phyloP scores from a whole-genome alignment of 495 filamentous ascomycete species.

The Neurospora discreta region DNA sequence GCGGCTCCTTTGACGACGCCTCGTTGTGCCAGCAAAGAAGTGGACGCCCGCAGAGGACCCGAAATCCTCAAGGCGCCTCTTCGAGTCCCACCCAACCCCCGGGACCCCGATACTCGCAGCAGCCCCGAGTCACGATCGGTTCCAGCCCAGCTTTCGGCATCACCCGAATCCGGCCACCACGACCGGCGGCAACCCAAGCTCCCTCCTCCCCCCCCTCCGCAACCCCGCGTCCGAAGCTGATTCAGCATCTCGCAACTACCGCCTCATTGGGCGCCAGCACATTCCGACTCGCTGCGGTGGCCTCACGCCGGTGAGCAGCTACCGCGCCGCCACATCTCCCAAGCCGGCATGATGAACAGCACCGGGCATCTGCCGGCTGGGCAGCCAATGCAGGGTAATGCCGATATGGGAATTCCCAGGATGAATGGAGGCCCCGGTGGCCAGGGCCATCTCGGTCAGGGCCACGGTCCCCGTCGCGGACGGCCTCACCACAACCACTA shows the following conservation, averaged over 20 bases:
- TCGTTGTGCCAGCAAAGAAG: background rate
- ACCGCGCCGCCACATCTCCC: constrained; percentile 33
- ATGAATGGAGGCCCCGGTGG: constrained; percentile 16
- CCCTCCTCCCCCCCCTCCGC: background rate
- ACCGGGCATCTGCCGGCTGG: constrained; percentile 52
- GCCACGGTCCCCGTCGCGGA: constrained; percentile 7
- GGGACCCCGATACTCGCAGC: background rate
- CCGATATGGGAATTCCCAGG: constrained; percentile 28
- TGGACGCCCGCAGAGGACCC: background rate
- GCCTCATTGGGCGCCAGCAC: background rate
- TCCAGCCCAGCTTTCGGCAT: background rate
- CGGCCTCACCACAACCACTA: constrained; percentile 32
- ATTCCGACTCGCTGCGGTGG: constrained; percentile 20
- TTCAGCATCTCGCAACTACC: background rate
- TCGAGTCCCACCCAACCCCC: background rate
- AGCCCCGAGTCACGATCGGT: background rate
- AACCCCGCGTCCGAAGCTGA: background rate
- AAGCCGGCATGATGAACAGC: constrained; percentile 52
- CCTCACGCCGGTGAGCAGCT: constrained; percentile 37
- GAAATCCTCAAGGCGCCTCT: background rate
- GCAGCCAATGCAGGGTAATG: constrained; percentile 40
- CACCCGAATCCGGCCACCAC: background rate
- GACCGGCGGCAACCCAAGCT: background rate
- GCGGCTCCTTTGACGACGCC: background rate
- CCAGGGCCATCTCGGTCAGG: constrained; percentile 1